Percentiles rank a stretch among this genome's conserved stretches.
phyloP scores from a whole-genome alignment of 2,329 filamentous ascomycete genomes.

The Pseudodiploospora longispora region DNA sequence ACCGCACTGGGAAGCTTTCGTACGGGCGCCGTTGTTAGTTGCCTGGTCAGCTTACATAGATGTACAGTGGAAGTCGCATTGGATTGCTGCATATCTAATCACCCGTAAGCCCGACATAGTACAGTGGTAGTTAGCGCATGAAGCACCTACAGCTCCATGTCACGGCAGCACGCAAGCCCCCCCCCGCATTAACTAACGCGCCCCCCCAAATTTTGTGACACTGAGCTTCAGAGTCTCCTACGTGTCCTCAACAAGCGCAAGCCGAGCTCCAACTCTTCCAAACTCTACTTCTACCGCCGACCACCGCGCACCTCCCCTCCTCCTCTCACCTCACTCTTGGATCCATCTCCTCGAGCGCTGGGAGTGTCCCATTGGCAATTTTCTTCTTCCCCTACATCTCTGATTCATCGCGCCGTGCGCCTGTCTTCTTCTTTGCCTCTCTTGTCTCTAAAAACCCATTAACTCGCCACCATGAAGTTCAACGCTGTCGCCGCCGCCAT shows the following conservation, averaged over 20 bases:
- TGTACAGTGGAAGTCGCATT: too few relatives aligned
- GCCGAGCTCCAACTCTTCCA: conserved; percentile 15
- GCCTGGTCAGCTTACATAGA: too few relatives aligned
- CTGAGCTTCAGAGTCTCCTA: conserved; percentile 17
- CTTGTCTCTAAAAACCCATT: conserved; percentile 13
- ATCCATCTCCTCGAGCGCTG: conserved; percentile 20
- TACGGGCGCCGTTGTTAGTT: too few relatives aligned
- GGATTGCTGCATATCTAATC: too few relatives aligned
- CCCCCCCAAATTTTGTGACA: conserved; percentile 6
- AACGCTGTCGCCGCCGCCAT: conserved; percentile 68
- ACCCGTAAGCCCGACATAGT: too few relatives aligned
- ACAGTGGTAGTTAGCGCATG: too few relatives aligned
- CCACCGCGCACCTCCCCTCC: conserved; percentile 13
- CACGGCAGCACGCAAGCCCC: too few relatives aligned
- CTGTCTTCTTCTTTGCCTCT: conserved; percentile 11
- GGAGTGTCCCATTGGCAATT: conserved; percentile 12
- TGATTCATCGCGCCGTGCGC: conserved; percentile 15
- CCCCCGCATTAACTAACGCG: conserved; percentile 5
- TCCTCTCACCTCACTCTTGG: conserved; percentile 16
- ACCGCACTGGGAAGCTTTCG: too few relatives aligned
- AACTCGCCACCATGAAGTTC: conserved; percentile 71
- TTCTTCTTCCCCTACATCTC: conserved; percentile 6
- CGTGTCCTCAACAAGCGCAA: conserved; percentile 23
- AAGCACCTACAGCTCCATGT: too few relatives aligned
- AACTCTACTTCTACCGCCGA: conserved; percentile 10